A percentile compares a stretch with the other conserved stretches of the same genome.
These are phyloP conservation scores for Triangularia verruculosa DNA, from an alignment of 2,329 filamentous ascomycete genomes.

Conservation along the genomic window DNA sequence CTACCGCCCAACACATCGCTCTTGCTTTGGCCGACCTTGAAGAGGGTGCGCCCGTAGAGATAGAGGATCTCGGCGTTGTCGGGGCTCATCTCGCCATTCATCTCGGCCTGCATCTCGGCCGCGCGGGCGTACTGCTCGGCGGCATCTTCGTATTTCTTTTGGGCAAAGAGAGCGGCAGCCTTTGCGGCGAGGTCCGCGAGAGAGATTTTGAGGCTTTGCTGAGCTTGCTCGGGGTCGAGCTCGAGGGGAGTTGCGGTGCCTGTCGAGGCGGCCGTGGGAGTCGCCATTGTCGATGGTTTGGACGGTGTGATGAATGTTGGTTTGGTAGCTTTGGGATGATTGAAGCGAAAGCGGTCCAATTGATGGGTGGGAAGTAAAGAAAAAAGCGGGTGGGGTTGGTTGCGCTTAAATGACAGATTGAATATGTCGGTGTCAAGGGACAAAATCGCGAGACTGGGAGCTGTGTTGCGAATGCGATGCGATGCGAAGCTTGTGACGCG, in stretches of 20 bases:
- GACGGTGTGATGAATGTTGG: not conserved
- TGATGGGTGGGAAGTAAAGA: not conserved
- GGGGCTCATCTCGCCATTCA: slow-evolving; percentile 88
- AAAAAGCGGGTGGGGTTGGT: not conserved
- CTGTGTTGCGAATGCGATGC: slow-evolving; percentile 11
- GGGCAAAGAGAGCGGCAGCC: slow-evolving; percentile 79
- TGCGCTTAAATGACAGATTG: not conserved
- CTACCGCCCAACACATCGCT: slow-evolving; percentile 90
- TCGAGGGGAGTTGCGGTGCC: slow-evolving; percentile 35
- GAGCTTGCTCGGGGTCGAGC: slow-evolving; percentile 35
- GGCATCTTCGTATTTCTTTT: slow-evolving; percentile 83
- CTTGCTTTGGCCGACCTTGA: slow-evolving; percentile 89
- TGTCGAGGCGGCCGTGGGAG: slow-evolving; percentile 28
- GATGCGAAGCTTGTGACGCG: slow-evolving; percentile 18
- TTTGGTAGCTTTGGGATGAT: not conserved
- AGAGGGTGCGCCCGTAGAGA: slow-evolving; percentile 88
- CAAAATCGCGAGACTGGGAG: slow-evolving; percentile 1
- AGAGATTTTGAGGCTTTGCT: slow-evolving; percentile 51
- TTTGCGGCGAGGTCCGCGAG: slow-evolving; percentile 76
- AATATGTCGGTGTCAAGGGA: not conserved
- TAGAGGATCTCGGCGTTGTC: slow-evolving; percentile 94
- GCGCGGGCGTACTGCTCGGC: slow-evolving; percentile 86
- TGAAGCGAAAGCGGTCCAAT: not conserved
- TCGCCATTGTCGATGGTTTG: slow-evolving; percentile 24
- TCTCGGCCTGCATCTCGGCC: slow-evolving; percentile 81